Evolutionary conservation across 2,329 filamentous ascomycete genomes (phyloP).

Genomic region (Ceratocystis colombiana): DNA sequence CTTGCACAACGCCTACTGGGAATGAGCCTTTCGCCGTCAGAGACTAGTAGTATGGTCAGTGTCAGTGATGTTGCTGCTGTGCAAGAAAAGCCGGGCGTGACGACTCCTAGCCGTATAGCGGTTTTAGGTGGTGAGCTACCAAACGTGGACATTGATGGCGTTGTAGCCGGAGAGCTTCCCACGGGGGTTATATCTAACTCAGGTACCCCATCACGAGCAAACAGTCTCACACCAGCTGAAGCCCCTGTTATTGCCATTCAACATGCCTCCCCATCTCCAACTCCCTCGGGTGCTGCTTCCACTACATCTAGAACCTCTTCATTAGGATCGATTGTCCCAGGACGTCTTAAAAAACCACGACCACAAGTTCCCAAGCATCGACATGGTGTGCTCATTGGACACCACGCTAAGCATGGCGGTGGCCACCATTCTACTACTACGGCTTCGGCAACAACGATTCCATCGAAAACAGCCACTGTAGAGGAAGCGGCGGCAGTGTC

Average conservation of each 20-base stretch:
- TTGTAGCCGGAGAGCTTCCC: slow-evolving; percentile 24
- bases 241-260: slow-evolving; percentile 8
- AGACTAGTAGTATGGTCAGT: slow-evolving; percentile 63
- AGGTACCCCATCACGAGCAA: slow-evolving; percentile 9
- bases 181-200: slow-evolving; percentile 13
- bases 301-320: slow-evolving; percentile 5
- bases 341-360: slow-evolving; percentile 38
- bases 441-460: background rate
- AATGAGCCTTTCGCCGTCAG: slow-evolving; percentile 56
- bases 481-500: background rate
- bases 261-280: slow-evolving; percentile 8
- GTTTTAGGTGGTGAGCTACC: slow-evolving; percentile 15
- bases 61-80: slow-evolving; percentile 69
- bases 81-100: slow-evolving; percentile 70
- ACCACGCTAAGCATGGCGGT: slow-evolving; percentile 26
- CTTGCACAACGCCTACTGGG: slow-evolving; percentile 54
- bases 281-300: slow-evolving; percentile 10
- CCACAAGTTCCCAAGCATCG: slow-evolving; percentile 49
- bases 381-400: slow-evolving; percentile 41
- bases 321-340: slow-evolving; percentile 7
- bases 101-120: slow-evolving; percentile 59
- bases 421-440: background rate
- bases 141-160: slow-evolving; percentile 23
- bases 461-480: background rate
- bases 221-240: slow-evolving; percentile 17